Percentiles rank a stretch among this genome's conserved stretches.
Conservation (phyloP, 306 rosid genomes). For the Pachyrhizus erosus region DNA sequence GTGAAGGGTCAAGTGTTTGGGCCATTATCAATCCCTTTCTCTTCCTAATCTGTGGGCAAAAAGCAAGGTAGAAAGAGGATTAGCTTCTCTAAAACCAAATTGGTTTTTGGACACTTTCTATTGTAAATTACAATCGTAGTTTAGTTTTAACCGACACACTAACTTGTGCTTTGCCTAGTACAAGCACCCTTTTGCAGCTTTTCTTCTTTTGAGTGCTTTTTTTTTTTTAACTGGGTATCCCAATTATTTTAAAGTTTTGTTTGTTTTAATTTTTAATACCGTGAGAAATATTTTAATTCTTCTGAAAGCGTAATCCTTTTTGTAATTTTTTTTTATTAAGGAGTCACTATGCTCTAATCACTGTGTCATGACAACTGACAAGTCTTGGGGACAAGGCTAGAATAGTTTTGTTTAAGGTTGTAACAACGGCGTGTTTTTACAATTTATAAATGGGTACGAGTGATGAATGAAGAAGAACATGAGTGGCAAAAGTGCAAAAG, state of each 20-base stretch:
- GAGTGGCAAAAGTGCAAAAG: constrained; percentile 17
- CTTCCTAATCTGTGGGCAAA: background rate
- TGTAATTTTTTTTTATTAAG: background rate
- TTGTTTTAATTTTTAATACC: background rate
- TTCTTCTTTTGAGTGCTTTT: background rate
- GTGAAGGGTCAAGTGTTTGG: background rate
- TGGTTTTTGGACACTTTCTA: background rate
- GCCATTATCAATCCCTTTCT: background rate
- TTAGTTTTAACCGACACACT: background rate
- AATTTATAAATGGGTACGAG: background rate
- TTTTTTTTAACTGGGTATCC: background rate
- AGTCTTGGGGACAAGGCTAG: background rate
- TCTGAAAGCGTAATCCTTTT: background rate
- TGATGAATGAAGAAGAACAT: background rate
- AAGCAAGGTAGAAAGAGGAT: background rate
- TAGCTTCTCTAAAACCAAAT: background rate
- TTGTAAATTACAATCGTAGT: background rate
- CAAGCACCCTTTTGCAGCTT: constrained; percentile 24
- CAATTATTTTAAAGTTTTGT: background rate
- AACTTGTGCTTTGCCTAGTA: background rate
- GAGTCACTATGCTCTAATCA: constrained; percentile 7
- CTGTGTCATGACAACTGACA: background rate
- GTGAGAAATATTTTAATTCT: background rate
- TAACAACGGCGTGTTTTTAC: background rate
- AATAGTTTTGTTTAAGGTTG: background rate